These are phyloP conservation scores for Sisymbrium irio DNA, from an alignment of 345 rosid genomes.

Conservation along the genomic window DNA sequence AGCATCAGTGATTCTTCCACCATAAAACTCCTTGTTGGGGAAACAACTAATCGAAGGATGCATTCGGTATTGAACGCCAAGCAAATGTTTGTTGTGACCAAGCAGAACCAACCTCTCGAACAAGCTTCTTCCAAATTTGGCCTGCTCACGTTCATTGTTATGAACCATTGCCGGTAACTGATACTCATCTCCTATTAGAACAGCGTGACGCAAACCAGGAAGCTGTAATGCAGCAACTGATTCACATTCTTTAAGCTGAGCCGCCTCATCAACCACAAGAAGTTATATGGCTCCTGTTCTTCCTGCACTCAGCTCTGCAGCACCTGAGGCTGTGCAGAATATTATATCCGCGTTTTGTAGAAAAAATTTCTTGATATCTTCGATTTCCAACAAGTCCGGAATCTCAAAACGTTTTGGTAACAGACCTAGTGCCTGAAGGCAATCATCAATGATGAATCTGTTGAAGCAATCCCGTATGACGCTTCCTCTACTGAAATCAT, in stretches of 20 bases:
- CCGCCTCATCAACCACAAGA: conserved; percentile 50
- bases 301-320: conserved; percentile 15
- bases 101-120: conserved; percentile 54
- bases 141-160: conserved; percentile 35
- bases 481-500: background rate
- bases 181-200: conserved; percentile 47
- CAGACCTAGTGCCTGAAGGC: background rate
- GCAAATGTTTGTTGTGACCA: conserved; percentile 48
- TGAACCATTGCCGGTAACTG: conserved; percentile 49
- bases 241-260: conserved; percentile 56
- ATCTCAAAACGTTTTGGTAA: background rate
- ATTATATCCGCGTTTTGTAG: conserved; percentile 33
- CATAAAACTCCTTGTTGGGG: no score
- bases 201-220: conserved; percentile 39
- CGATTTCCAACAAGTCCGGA: background rate
- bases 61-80: conserved; percentile 62
- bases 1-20: conserved; percentile 42
- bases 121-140: conserved; percentile 61
- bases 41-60: conserved; percentile 65
- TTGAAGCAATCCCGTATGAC: background rate
- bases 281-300: conserved; percentile 10
- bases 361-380: conserved; percentile 14
- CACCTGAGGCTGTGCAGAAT: conserved; percentile 46
- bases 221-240: conserved; percentile 45
- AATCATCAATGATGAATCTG: background rate